phyloP scores from a whole-genome alignment of 1,139 yeast genomes.

The Candida sojae region DNA sequence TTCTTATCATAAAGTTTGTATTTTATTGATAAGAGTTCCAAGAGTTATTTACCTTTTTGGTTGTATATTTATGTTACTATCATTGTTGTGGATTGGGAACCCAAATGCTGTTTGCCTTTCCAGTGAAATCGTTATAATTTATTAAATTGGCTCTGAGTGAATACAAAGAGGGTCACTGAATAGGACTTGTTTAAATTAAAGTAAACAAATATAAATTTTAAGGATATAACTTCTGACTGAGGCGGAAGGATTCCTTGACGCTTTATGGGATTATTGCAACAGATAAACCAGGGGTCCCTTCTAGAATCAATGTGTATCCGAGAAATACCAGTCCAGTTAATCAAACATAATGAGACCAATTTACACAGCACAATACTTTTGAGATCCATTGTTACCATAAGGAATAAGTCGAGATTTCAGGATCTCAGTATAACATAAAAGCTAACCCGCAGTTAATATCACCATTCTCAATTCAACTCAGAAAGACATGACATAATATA shows the following conservation, averaged over 20 bases:
- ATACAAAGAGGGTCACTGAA: conserved; percentile 49
- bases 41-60: neutral
- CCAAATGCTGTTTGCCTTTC: neutral
- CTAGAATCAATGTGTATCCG: conserved; percentile 59
- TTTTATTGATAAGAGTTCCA: neutral
- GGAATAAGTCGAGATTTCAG: conserved; percentile 90
- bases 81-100: neutral
- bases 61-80: neutral
- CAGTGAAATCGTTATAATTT: conserved; percentile 17
- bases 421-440: conserved; percentile 74
- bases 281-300: conserved; percentile 13
- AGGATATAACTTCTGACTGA: conserved; percentile 64
- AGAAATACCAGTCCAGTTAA: conserved; percentile 23
- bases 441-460: conserved; percentile 46
- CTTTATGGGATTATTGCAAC: conserved; percentile 22
- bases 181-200: conserved; percentile 55
- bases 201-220: conserved; percentile 57
- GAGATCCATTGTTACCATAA: conserved; percentile 96
- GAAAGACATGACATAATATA: conserved; percentile 94
- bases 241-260: neutral
- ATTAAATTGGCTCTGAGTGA: conserved; percentile 41
- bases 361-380: conserved; percentile 67
- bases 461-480: conserved; percentile 85
- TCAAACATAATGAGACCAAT: conserved; percentile 31
- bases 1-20: too few relatives aligned